Percentiles rank a stretch among this genome's conserved stretches.
Conservation (phyloP, 257 asterid genomes). For the Forsythia viridissima region DNA sequence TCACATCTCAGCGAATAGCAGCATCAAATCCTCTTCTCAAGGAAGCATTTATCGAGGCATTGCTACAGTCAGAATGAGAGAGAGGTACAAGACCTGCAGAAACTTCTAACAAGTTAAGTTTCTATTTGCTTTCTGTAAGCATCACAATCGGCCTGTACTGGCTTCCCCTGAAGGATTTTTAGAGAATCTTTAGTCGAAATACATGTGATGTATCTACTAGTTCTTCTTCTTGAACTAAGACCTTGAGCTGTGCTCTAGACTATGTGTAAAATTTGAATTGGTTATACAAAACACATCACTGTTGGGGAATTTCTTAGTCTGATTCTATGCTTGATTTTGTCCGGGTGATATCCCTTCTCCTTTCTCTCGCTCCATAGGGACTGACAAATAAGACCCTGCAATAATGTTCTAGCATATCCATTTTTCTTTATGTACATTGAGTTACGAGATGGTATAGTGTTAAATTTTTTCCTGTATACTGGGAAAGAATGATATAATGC, state of each 20-base stretch:
- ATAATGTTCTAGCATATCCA: not conserved
- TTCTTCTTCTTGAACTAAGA: constrained; percentile 26
- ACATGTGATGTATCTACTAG: constrained; percentile 12
- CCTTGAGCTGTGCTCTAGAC: constrained; percentile 14
- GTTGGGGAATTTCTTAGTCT: constrained; percentile 16
- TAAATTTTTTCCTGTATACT: not conserved
- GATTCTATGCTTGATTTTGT: not conserved
- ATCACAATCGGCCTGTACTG: constrained; percentile 16
- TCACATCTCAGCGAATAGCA: constrained; percentile 75
- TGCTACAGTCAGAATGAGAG: constrained; percentile 55
- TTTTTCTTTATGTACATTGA: not conserved
- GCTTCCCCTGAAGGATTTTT: not conserved
- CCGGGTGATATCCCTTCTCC: not conserved
- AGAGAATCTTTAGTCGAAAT: constrained; percentile 14
- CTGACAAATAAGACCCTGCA: not conserved
- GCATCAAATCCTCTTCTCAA: constrained; percentile 69
- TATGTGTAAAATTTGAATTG: constrained; percentile 18
- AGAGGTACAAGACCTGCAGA: constrained; percentile 7
- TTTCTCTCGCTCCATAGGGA: not conserved
- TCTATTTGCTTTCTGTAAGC: constrained; percentile 23
- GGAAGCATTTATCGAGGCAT: constrained; percentile 61
- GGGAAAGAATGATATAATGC: no score
- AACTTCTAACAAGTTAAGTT: constrained; percentile 20
- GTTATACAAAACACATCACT: not conserved
- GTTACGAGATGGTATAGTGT: not conserved